A percentile compares a stretch with the other conserved stretches of the same genome.
phyloP scores from a whole-genome alignment of 805 yeast genomes.

The Yamadazyma ubonensis region DNA sequence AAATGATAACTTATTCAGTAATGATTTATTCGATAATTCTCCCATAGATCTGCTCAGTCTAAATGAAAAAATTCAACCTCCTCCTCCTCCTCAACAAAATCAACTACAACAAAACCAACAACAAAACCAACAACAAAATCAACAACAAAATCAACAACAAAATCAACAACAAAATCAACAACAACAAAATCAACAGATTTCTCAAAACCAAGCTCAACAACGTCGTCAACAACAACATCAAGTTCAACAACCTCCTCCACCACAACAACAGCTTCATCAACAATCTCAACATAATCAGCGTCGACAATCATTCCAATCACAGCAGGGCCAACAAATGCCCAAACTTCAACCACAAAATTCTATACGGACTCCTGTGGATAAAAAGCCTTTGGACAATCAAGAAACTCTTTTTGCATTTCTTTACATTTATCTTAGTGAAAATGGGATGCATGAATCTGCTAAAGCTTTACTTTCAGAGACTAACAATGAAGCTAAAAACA shows the following conservation, averaged over 20 bases:
- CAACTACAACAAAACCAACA: background rate
- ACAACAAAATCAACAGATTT: background rate
- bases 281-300: conserved; percentile 1
- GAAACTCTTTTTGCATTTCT: conserved; percentile 53
- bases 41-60: conserved; percentile 6
- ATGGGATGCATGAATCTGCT: conserved; percentile 51
- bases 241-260: background rate
- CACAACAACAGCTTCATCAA: background rate
- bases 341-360: background rate
- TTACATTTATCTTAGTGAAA: conserved; percentile 48
- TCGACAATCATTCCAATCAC: conserved; percentile 2
- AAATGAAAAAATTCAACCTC: conserved; percentile 1
- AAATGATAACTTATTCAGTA: conserved; percentile 11
- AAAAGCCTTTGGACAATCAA: conserved; percentile 18
- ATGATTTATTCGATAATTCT: conserved; percentile 9
- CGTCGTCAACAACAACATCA: background rate
- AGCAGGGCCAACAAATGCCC: background rate
- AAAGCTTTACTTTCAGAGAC: conserved; percentile 35
- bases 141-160: conserved; percentile 1
- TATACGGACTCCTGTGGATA: background rate
- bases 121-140: background rate
- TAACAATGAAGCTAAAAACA: conserved; percentile 11
- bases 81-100: conserved; percentile 4
- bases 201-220: background rate
- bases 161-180: conserved; percentile 1